A percentile compares a stretch with the other conserved stretches of the same genome.
Evolutionary conservation across 129 eudicot genomes (phyloP).

Genomic region (Helichrysum umbraculigerum): DNA sequence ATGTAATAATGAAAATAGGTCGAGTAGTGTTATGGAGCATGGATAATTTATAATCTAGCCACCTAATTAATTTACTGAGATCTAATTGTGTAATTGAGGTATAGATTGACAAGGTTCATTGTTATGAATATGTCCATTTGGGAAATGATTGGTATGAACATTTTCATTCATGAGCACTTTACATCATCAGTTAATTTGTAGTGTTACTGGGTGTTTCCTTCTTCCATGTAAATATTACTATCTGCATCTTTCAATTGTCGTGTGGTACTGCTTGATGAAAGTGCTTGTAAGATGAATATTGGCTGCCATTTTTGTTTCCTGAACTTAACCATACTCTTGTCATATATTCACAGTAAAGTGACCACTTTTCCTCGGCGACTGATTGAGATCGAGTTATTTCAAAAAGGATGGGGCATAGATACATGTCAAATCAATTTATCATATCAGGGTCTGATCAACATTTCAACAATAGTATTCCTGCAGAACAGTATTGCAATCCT

Average conservation of each 20-base stretch:
- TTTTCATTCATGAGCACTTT: background rate
- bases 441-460: conserved; percentile 26
- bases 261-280: conserved; percentile 8
- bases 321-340: conserved; percentile 5
- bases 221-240: conserved; percentile 14
- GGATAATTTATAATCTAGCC: conserved; percentile 2
- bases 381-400: conserved; percentile 9
- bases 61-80: background rate
- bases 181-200: background rate
- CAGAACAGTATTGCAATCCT: conserved; percentile 29
- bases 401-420: conserved; percentile 39
- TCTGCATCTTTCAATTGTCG: background rate
- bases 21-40: background rate
- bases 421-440: conserved; percentile 26
- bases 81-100: conserved; percentile 1
- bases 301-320: conserved; percentile 1
- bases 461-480: conserved; percentile 20
- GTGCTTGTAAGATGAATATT: background rate
- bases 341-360: conserved; percentile 21
- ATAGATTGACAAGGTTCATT: background rate
- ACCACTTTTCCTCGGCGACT: background rate
- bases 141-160: background rate
- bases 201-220: background rate
- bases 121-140: background rate
- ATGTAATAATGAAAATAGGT: background rate